Evolutionary conservation across 1,284 basidiomycete genomes (phyloP).

Genomic region (Trametes hirsuta): DNA sequence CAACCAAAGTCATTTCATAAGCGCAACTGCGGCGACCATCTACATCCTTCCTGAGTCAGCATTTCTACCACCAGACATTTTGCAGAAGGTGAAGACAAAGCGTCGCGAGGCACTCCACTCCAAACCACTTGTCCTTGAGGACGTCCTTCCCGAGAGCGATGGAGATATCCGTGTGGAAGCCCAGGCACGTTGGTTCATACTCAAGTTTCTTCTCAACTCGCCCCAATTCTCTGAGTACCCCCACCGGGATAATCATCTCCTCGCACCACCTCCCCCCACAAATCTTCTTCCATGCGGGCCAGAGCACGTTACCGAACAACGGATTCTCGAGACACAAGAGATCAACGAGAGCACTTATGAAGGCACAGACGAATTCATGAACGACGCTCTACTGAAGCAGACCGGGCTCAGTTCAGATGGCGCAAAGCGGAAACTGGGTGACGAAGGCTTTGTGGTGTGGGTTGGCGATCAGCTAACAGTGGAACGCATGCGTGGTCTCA

Average conservation of each 20-base stretch:
- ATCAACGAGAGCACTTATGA: constrained; percentile 27
- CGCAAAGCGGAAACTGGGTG: not conserved
- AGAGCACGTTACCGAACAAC: constrained; percentile 2
- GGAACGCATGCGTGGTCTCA: constrained; percentile 20
- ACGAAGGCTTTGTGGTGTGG: constrained; percentile 6
- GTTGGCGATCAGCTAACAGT: constrained; percentile 31
- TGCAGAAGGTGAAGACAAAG: constrained; percentile 1
- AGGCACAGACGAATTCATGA: constrained; percentile 20
- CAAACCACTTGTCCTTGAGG: no score
- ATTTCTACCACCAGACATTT: not conserved
- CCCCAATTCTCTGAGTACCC: constrained; percentile 2
- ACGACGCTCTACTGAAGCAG: constrained; percentile 10
- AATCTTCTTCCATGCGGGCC: constrained; percentile 3
- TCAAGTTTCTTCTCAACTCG: constrained; percentile 10
- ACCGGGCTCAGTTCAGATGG: constrained; percentile 6
- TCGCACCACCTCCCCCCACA: not conserved
- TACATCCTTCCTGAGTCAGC: constrained; percentile 20
- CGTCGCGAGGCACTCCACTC: not conserved
- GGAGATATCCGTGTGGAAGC: not conserved
- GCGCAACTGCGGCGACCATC: constrained; percentile 40
- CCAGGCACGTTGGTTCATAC: constrained; percentile 6
- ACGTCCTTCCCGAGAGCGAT: not conserved
- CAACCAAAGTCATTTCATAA: constrained; percentile 40
- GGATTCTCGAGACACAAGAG: constrained; percentile 25
- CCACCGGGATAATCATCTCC: not conserved